A percentile compares a stretch with the other conserved stretches of the same genome.
phyloP scores from a whole-genome alignment of 306 rosid genomes.

The Castanea crenata region DNA sequence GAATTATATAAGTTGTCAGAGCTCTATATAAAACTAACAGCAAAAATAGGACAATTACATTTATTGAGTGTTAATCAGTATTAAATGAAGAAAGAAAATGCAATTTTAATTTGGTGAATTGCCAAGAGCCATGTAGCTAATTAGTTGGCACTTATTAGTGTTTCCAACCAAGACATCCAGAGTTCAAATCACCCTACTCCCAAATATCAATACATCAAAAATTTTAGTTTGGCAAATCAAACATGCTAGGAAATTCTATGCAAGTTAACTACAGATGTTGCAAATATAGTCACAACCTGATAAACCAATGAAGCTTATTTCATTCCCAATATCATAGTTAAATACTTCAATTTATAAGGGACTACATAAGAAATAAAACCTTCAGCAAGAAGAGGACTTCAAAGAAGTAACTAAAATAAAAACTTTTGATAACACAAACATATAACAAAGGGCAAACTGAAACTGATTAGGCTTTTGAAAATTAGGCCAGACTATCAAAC shows the following conservation, averaged over 20 bases:
- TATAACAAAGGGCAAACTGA: neutral
- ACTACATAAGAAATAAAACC: neutral
- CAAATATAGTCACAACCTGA: neutral
- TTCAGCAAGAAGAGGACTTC: neutral
- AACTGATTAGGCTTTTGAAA: neutral
- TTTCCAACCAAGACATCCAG: no score
- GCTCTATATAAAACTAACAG: conserved; percentile 1
- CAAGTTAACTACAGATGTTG: neutral
- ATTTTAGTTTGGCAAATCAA: neutral
- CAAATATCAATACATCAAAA: no score
- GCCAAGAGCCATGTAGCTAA: no score
- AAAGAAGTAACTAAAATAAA: no score
- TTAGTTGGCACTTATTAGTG: no score
- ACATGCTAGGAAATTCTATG: neutral
- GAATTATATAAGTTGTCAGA: conserved; percentile 25
- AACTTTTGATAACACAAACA: neutral
- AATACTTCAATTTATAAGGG: neutral
- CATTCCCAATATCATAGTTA: neutral
- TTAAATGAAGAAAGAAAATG: neutral
- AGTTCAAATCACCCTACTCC: no score
- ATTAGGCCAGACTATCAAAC: neutral
- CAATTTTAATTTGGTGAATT: neutral
- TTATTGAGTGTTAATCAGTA: neutral
- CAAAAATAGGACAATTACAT: neutral
- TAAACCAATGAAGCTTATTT: neutral